Percentiles rank a stretch among this genome's conserved stretches.
phyloP scores from a whole-genome alignment of 106 monocot species.

The Dendrobium catenatum region DNA sequence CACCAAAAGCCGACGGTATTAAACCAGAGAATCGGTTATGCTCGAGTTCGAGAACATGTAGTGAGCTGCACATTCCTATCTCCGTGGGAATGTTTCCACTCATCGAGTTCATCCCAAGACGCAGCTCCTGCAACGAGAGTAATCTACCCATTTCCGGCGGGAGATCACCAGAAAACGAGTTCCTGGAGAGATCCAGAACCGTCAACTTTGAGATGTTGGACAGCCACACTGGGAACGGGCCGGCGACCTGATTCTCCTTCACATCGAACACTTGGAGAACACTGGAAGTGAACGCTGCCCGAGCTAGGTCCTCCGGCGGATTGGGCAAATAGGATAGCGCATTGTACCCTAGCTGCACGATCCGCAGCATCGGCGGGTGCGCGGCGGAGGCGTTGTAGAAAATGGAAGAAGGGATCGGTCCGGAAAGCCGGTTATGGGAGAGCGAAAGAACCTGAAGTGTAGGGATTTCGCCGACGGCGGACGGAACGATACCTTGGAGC shows the following conservation, averaged over 20 bases:
- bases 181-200: slow-evolving; percentile 69
- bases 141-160: slow-evolving; percentile 49
- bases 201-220: slow-evolving; percentile 30
- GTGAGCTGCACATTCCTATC: slow-evolving; percentile 55
- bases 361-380: slow-evolving; percentile 31
- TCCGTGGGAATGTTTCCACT: slow-evolving; percentile 50
- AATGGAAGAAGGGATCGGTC: slow-evolving; percentile 16
- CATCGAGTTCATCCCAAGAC: slow-evolving; percentile 47
- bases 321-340: slow-evolving; percentile 30
- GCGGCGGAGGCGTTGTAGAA: slow-evolving; percentile 20
- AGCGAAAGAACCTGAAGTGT: slow-evolving; percentile 19
- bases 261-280: slow-evolving; percentile 62
- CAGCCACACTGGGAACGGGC: slow-evolving; percentile 68
- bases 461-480: slow-evolving; percentile 14
- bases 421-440: slow-evolving; percentile 28
- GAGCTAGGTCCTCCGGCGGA: slow-evolving; percentile 4
- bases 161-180: slow-evolving; percentile 39
- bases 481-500: slow-evolving; percentile 20
- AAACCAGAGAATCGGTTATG: slow-evolving; percentile 53
- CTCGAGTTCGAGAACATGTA: slow-evolving; percentile 78
- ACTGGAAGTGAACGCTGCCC: slow-evolving; percentile 2
- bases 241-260: slow-evolving; percentile 46
- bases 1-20: slow-evolving; percentile 43
- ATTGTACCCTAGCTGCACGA: slow-evolving; percentile 75
- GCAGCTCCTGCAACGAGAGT: slow-evolving; percentile 51